Conservation (phyloP, 139 green algal genomes). For the Chlorella sp. region DNA sequence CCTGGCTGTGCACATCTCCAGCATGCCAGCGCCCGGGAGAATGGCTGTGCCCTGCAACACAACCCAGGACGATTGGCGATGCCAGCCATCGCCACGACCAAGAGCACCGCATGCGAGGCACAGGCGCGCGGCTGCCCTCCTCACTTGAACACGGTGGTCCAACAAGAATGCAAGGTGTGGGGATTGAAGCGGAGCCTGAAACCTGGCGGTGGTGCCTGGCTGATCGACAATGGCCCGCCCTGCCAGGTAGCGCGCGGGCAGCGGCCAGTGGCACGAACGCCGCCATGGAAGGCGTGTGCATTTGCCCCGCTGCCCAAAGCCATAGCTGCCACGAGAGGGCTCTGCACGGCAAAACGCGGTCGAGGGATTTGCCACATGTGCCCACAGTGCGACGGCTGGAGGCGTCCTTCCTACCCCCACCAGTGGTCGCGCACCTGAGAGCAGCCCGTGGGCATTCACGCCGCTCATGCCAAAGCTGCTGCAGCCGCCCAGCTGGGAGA, state of each 20-base stretch:
- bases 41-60: slow-evolving; percentile 48
- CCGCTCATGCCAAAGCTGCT: slow-evolving; percentile 50
- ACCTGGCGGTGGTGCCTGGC: slow-evolving; percentile 3
- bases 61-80: too few relatives aligned
- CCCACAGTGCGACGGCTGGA: too few relatives aligned
- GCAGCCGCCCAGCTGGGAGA: background rate
- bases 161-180: slow-evolving; percentile 47
- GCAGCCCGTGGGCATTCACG: slow-evolving; percentile 44
- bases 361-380: too few relatives aligned
- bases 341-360: too few relatives aligned
- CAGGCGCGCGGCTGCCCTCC: too few relatives aligned
- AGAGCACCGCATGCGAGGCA: too few relatives aligned
- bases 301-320: slow-evolving; percentile 46
- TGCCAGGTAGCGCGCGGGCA: background rate
- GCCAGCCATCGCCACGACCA: too few relatives aligned
- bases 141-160: slow-evolving; percentile 74
- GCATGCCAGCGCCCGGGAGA: slow-evolving; percentile 70
- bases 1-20: slow-evolving; percentile 46
- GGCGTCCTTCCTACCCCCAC: too few relatives aligned
- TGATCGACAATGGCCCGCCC: background rate
- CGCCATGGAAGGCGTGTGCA: slow-evolving; percentile 18
- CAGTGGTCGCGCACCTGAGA: background rate
- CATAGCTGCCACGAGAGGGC: too few relatives aligned
- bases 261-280: slow-evolving; percentile 18
- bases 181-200: background rate